Percentiles rank a stretch among this genome's conserved stretches.
phyloP scores from a whole-genome alignment of 2,329 filamentous ascomycete genomes.

The Penicillium polonicum region DNA sequence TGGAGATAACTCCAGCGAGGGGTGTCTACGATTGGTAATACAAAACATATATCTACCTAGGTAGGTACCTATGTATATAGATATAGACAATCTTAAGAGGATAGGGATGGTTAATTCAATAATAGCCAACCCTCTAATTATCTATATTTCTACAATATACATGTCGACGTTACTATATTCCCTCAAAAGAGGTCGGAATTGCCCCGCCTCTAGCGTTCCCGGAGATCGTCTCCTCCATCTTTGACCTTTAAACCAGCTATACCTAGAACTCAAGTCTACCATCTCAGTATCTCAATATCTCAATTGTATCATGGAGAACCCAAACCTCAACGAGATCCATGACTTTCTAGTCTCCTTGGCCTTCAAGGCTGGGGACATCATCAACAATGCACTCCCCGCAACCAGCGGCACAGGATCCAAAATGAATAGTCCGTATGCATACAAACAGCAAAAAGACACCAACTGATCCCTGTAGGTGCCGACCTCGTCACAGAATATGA shows the following conservation, averaged over 20 bases:
- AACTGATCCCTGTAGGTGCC: conserved; percentile 43
- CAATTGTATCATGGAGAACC: conserved; percentile 9
- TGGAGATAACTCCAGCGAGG: neutral
- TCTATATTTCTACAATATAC: too few relatives aligned
- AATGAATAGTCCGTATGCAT: conserved; percentile 43
- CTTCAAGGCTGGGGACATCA: conserved; percentile 43
- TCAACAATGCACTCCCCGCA: conserved; percentile 43
- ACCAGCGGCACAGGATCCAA: conserved; percentile 43
- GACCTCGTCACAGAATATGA: conserved; percentile 66
- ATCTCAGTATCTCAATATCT: neutral
- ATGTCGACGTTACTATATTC: neutral
- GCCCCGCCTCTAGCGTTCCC: conserved; percentile 5
- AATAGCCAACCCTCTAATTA: neutral
- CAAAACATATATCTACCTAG: neutral
- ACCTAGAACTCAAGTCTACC: neutral
- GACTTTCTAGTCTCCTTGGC: conserved; percentile 43
- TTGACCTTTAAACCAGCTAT: neutral
- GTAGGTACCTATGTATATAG: too few relatives aligned
- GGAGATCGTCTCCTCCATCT: conserved; percentile 1
- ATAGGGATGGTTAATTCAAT: neutral
- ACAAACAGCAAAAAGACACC: neutral
- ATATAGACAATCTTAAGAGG: neutral
- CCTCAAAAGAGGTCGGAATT: neutral
- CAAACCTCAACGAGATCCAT: conserved; percentile 44
- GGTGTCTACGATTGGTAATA: neutral